Evolutionary conservation across 768 basidiomycete species (phyloP).

Genomic region (Clitopilus passeckerianus): DNA sequence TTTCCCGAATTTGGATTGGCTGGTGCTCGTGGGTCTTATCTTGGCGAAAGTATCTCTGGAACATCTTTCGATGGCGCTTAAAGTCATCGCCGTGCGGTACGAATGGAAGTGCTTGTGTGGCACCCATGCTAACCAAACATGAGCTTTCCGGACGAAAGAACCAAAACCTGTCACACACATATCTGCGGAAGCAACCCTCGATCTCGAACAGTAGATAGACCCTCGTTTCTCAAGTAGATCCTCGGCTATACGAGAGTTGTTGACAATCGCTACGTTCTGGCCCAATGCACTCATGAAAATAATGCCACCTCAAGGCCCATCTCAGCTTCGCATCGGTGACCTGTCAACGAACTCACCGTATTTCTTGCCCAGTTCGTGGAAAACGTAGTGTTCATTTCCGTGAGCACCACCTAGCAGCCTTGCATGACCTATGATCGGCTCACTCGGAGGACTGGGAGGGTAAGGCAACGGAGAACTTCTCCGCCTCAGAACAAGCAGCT

Average conservation of each 20-base stretch:
- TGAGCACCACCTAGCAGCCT: not conserved
- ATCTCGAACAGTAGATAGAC: conserved; percentile 20
- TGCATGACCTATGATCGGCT: not conserved
- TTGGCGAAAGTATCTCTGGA: not conserved
- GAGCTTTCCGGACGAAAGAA: not conserved
- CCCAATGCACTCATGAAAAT: not conserved
- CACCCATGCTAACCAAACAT: not conserved
- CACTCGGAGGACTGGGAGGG: not conserved
- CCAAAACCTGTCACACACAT: conserved; percentile 7
- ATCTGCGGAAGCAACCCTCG: conserved; percentile 11
- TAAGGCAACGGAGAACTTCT: not conserved
- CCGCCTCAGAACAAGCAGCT: not conserved
- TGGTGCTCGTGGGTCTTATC: not conserved
- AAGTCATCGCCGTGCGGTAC: not conserved
- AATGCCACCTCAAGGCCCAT: not conserved
- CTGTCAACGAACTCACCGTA: not conserved
- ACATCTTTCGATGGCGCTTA: not conserved
- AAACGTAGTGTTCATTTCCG: not conserved
- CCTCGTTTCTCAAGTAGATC: conserved; percentile 23
- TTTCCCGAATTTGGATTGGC: not conserved
- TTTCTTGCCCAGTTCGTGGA: not conserved
- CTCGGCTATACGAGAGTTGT: conserved; percentile 13
- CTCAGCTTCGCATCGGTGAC: not conserved
- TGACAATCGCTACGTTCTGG: not conserved
- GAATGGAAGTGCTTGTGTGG: not conserved